Evolutionary conservation across 805 yeast genomes (phyloP).

Genomic region (Citeromyces nyonsensis): DNA sequence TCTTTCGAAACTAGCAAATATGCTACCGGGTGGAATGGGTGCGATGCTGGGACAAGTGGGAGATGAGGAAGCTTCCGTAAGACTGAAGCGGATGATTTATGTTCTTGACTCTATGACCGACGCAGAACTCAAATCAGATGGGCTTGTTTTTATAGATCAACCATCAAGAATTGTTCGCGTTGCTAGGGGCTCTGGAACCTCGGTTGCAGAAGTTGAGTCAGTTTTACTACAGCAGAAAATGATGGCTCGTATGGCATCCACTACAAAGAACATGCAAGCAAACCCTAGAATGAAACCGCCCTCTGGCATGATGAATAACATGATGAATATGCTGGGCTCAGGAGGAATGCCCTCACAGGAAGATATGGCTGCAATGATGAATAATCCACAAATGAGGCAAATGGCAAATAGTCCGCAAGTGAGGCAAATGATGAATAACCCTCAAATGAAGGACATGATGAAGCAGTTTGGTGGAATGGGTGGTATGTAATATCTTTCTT

Average conservation of each 20-base stretch:
- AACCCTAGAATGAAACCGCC: conserved; percentile 53
- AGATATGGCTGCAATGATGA: conserved; percentile 23
- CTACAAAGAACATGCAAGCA: conserved; percentile 41
- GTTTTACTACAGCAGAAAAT: conserved; percentile 79
- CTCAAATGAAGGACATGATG: conserved; percentile 64
- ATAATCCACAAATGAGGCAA: conserved; percentile 27
- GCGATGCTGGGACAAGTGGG: conserved; percentile 76
- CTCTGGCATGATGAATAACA: conserved; percentile 61
- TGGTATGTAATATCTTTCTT: background rate
- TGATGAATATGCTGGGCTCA: conserved; percentile 65
- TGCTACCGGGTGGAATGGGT: conserved; percentile 88
- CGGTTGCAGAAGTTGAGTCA: conserved; percentile 87
- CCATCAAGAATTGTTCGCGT: conserved; percentile 82
- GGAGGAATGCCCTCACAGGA: conserved; percentile 31
- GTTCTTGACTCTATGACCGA: conserved; percentile 94
- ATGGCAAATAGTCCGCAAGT: conserved; percentile 19
- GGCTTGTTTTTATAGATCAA: conserved; percentile 59
- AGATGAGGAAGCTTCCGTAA: conserved; percentile 79
- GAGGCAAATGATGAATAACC: conserved; percentile 49
- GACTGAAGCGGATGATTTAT: conserved; percentile 77
- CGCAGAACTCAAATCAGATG: conserved; percentile 82
- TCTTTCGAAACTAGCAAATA: conserved; percentile 78
- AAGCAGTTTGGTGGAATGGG: conserved; percentile 11
- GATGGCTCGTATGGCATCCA: conserved; percentile 89
- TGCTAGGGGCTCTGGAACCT: conserved; percentile 89